phyloP scores from a whole-genome alignment of 352 stramenopile genomes.

The Phytopythium mirpurense region DNA sequence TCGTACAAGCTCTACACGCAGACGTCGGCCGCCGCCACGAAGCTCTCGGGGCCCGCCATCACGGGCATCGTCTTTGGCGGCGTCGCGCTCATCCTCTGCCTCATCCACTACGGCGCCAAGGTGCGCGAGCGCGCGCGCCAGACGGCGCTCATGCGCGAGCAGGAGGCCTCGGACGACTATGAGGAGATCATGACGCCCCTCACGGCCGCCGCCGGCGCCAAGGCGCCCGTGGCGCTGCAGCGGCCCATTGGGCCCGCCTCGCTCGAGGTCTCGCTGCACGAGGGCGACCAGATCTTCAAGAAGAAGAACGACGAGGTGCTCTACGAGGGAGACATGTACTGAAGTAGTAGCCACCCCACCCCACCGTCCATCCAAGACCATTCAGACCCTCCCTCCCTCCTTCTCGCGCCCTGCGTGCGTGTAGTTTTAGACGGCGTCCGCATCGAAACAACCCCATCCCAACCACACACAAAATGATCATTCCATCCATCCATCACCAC shows the following conservation, averaged over 20 bases:
- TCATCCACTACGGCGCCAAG: constrained; percentile 83
- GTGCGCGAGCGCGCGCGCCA: constrained; percentile 72
- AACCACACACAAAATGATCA: too few relatives aligned
- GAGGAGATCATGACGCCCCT: constrained; percentile 90
- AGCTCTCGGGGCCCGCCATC: constrained; percentile 63
- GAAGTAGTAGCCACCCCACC: too few relatives aligned
- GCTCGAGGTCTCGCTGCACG: constrained; percentile 80
- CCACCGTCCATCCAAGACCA: too few relatives aligned
- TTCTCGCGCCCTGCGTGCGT: too few relatives aligned
- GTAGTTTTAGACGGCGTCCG: constrained; percentile 2
- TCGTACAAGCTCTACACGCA: constrained; percentile 68
- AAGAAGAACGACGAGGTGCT: constrained; percentile 81
- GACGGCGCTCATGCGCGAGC: constrained; percentile 83
- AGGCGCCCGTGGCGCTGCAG: constrained; percentile 53
- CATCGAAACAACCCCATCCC: too few relatives aligned
- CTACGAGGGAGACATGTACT: constrained; percentile 89
- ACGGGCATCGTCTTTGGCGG: constrained; percentile 78
- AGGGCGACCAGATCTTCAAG: constrained; percentile 86
- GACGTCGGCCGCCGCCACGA: constrained; percentile 35
- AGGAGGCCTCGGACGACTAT: constrained; percentile 87
- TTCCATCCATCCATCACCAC: too few relatives aligned
- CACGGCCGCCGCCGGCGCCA: constrained; percentile 52
- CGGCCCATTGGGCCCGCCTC: constrained; percentile 57
- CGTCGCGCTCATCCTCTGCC: constrained; percentile 71
- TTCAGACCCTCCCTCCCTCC: too few relatives aligned